A percentile compares a stretch with the other conserved stretches of the same genome.
phyloP scores from a whole-genome alignment of 257 asterid species.

The Salvia hispanica region DNA sequence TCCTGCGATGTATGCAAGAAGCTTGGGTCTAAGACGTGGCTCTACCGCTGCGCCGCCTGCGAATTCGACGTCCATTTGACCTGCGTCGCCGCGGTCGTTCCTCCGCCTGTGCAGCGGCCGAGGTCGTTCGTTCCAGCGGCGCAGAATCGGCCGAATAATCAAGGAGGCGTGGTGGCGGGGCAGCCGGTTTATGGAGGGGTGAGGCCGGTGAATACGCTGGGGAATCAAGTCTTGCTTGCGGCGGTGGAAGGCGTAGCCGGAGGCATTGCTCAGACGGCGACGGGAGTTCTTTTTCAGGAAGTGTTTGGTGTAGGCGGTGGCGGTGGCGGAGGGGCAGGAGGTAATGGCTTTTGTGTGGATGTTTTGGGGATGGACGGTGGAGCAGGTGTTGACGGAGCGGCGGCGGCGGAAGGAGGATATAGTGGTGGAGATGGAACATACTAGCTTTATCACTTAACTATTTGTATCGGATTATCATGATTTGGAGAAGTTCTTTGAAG shows the following conservation, averaged over 20 bases:
- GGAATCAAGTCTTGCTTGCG: slow-evolving; percentile 32
- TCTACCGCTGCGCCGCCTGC: slow-evolving; percentile 51
- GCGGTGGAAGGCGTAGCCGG: slow-evolving; percentile 34
- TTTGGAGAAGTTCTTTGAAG: no score
- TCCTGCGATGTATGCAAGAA: slow-evolving; percentile 50
- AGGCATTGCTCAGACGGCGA: slow-evolving; percentile 43
- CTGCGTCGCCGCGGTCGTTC: slow-evolving; percentile 38
- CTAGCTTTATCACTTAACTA: neutral
- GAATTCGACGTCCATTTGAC: slow-evolving; percentile 53
- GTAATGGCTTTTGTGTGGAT: slow-evolving; percentile 6
- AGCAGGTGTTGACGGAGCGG: slow-evolving; percentile 20
- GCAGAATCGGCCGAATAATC: neutral
- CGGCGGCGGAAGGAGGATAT: slow-evolving; percentile 35
- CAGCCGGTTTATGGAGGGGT: slow-evolving; percentile 20
- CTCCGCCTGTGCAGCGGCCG: neutral
- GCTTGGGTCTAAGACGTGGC: slow-evolving; percentile 43
- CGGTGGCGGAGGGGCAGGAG: slow-evolving; percentile 24
- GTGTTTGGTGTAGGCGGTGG: slow-evolving; percentile 27
- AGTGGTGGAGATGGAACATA: slow-evolving; percentile 27
- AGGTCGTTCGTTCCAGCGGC: slow-evolving; percentile 4
- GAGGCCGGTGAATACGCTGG: slow-evolving; percentile 25
- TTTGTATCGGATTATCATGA: no score
- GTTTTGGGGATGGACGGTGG: slow-evolving; percentile 16
- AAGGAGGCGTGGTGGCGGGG: neutral
- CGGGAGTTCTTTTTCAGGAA: slow-evolving; percentile 41